phyloP scores from a whole-genome alignment of 257 asterid genomes.

The Euphrasia confusa region DNA sequence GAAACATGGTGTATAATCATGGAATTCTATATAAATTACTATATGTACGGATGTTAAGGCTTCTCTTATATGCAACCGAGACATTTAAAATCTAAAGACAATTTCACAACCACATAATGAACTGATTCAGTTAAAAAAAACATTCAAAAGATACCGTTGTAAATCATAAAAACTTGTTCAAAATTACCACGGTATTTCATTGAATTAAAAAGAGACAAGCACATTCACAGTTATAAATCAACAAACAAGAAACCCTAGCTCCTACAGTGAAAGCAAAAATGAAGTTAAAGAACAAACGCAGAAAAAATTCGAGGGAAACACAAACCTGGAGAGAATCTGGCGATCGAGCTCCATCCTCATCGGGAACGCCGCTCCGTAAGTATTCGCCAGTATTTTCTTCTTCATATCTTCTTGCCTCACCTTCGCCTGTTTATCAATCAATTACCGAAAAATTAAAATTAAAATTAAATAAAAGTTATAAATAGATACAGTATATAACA shows the following conservation, averaged over 20 bases:
- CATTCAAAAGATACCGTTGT: neutral
- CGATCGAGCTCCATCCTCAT: slow-evolving; percentile 74
- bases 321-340: slow-evolving; percentile 58
- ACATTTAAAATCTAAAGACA: neutral
- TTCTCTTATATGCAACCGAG: neutral
- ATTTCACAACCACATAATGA: neutral
- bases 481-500: too few relatives aligned
- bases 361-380: slow-evolving; percentile 67
- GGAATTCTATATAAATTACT: neutral
- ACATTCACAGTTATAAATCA: neutral
- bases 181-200: slow-evolving; percentile 1
- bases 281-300: neutral
- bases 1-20: neutral
- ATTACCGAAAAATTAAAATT: neutral
- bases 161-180: neutral
- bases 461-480: neutral
- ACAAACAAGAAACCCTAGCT: slow-evolving; percentile 29
- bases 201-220: slow-evolving; percentile 8
- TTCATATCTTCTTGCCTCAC: slow-evolving; percentile 42
- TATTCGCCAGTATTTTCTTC: slow-evolving; percentile 39
- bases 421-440: slow-evolving; percentile 42
- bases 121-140: neutral
- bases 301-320: slow-evolving; percentile 17
- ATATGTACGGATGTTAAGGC: neutral
- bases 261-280: slow-evolving; percentile 14